phyloP scores from a whole-genome alignment of 148 eudicot genomes.

The Diospyros kaki region DNA sequence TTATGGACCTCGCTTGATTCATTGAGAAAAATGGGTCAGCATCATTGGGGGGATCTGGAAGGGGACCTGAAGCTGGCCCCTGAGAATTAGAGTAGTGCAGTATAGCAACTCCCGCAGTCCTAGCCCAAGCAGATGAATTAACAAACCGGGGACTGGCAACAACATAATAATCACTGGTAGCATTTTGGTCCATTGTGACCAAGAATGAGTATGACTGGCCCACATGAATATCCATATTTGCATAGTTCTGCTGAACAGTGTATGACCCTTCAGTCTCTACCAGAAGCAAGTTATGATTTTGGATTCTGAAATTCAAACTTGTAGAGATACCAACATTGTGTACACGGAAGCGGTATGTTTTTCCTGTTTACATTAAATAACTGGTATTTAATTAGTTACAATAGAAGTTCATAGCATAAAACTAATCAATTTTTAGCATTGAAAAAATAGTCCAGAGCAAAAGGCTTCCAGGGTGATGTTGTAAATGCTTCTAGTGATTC shows the following conservation, averaged over 20 bases:
- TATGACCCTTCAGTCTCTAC: slow-evolving; percentile 98
- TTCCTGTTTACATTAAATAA: slow-evolving; percentile 49
- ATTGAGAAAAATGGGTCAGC: slow-evolving; percentile 79
- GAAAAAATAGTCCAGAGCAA: not conserved
- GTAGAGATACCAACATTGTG: slow-evolving; percentile 92
- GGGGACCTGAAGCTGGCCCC: slow-evolving; percentile 96
- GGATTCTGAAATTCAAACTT: slow-evolving; percentile 95
- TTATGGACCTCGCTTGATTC: slow-evolving; percentile 98
- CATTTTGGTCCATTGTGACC: slow-evolving; percentile 94
- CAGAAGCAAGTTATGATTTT: slow-evolving; percentile 86
- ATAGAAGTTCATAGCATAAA: not conserved
- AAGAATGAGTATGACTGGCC: slow-evolving; percentile 96
- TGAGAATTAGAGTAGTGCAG: slow-evolving; percentile 88
- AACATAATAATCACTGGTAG: slow-evolving; percentile 83
- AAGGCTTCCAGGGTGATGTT: not conserved
- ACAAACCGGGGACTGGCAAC: slow-evolving; percentile 92
- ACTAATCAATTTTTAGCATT: not conserved
- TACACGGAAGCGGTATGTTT: slow-evolving; percentile 82
- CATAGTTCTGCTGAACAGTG: slow-evolving; percentile 84
- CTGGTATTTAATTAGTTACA: not conserved
- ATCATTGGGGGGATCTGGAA: slow-evolving; percentile 85
- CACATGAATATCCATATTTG: slow-evolving; percentile 97
- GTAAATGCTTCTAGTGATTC: slow-evolving; percentile 10
- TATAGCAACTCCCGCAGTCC: slow-evolving; percentile 70
- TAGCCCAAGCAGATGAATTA: slow-evolving; percentile 55